These are phyloP conservation scores for Colletotrichum cordylinicola DNA, from an alignment of 2,329 filamentous ascomycete species.

Conservation along the genomic window DNA sequence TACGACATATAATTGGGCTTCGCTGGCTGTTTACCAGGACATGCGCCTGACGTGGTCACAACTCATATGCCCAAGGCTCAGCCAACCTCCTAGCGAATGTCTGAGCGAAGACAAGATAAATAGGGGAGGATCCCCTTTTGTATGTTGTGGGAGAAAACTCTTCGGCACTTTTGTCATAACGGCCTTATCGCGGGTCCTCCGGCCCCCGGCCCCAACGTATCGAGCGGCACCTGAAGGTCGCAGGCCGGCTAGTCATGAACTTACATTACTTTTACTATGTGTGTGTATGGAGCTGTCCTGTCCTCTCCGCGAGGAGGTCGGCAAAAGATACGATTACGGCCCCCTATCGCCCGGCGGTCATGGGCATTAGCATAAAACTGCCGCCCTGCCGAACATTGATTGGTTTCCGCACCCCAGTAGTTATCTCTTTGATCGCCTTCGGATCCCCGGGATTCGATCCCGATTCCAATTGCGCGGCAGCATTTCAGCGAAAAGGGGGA, in stretches of 20 bases:
- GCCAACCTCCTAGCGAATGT: neutral
- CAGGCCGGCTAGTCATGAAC: conserved; percentile 10
- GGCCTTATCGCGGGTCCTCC: neutral
- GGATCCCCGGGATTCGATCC: neutral
- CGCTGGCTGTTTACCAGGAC: neutral
- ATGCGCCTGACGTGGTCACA: neutral
- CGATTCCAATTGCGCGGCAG: neutral
- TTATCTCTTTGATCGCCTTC: neutral
- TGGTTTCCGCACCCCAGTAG: neutral
- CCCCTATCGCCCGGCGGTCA: neutral
- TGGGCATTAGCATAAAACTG: neutral
- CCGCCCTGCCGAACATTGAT: neutral
- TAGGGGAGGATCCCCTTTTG: neutral
- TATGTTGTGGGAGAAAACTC: neutral
- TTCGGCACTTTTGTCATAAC: neutral
- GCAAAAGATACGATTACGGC: neutral
- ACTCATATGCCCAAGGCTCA: neutral
- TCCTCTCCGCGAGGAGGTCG: neutral
- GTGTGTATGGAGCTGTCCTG: neutral
- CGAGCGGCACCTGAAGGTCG: neutral
- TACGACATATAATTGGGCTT: neutral
- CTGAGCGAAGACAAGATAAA: neutral
- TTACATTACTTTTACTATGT: neutral
- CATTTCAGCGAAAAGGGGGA: neutral
- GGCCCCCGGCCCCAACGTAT: neutral